Conservation (phyloP, 306 rosid genomes). For the Malus asiatica region DNA sequence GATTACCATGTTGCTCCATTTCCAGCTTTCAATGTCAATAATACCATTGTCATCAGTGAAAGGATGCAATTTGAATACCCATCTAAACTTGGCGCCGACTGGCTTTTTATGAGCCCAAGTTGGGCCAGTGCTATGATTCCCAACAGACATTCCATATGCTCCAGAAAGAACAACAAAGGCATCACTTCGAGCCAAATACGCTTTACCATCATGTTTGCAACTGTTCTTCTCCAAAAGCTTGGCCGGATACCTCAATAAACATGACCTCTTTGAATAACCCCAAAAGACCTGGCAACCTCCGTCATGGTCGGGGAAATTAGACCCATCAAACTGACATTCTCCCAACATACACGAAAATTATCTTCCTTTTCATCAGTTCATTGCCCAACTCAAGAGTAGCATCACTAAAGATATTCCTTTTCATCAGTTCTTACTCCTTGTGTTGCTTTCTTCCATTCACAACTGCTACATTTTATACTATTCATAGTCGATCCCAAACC, state of each 20-base stretch:
- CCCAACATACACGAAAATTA: slow-evolving; percentile 78
- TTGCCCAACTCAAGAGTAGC: slow-evolving; percentile 74
- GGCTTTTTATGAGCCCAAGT: neutral
- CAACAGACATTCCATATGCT: neutral
- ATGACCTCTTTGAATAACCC: neutral
- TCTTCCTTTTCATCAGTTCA: slow-evolving; percentile 68
- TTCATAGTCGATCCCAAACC: slow-evolving; percentile 25
- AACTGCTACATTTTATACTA: slow-evolving; percentile 11
- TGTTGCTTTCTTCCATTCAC: slow-evolving; percentile 55
- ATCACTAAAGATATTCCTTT: slow-evolving; percentile 59
- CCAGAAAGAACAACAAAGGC: neutral
- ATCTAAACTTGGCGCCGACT: neutral
- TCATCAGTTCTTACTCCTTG: slow-evolving; percentile 66
- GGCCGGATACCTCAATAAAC: slow-evolving; percentile 58
- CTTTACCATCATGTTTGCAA: neutral
- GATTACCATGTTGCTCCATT: neutral
- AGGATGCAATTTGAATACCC: neutral
- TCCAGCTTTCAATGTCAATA: neutral
- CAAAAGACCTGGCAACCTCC: slow-evolving; percentile 61
- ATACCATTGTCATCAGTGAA: neutral
- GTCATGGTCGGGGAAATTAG: neutral
- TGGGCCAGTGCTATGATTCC: neutral
- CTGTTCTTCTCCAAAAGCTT: slow-evolving; percentile 26
- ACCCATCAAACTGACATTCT: slow-evolving; percentile 52
- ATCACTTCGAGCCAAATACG: neutral